Evolutionary conservation across 192 early-diverging fungal species (phyloP).

Genomic region (Backusella tarrabulga): DNA sequence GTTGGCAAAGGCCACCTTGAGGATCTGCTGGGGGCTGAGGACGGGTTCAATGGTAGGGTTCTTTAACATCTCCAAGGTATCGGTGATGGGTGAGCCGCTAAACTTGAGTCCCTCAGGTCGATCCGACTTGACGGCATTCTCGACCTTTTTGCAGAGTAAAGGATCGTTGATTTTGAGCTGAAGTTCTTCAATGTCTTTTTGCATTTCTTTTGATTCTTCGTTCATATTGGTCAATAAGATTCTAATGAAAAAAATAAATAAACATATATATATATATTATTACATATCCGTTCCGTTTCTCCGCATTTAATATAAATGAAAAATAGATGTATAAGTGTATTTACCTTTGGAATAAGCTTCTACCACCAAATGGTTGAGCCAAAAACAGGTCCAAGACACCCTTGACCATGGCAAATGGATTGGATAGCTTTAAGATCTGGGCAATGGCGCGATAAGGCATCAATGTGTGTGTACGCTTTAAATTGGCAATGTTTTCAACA

Average conservation of each 20-base stretch:
- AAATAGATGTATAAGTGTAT: background rate
- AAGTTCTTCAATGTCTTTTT: constrained; percentile 41
- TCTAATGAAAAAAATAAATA: constrained; percentile 23
- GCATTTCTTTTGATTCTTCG: constrained; percentile 49
- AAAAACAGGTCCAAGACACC: constrained; percentile 56
- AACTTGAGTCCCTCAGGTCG: background rate
- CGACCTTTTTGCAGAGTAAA: constrained; percentile 48
- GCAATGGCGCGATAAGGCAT: constrained; percentile 54
- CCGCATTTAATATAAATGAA: too few species aligned
- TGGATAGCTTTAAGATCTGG: constrained; percentile 50
- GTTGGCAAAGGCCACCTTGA: constrained; percentile 16
- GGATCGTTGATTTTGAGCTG: constrained; percentile 21
- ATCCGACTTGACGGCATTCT: constrained; percentile 42
- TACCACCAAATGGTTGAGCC: constrained; percentile 58
- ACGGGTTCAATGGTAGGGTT: constrained; percentile 4
- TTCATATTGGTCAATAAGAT: constrained; percentile 52
- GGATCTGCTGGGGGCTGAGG: constrained; percentile 31
- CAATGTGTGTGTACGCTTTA: constrained; percentile 53
- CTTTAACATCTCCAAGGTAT: constrained; percentile 11
- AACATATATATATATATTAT: too few species aligned
- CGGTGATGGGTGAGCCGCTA: background rate
- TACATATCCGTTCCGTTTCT: too few species aligned
- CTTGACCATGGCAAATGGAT: constrained; percentile 55
- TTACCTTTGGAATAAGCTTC: constrained; percentile 52
- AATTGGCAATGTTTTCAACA: constrained; percentile 42